Evolutionary conservation across 108 stramenopile species (phyloP).

Genomic region (Cyclotella choctawhatcheeana): DNA sequence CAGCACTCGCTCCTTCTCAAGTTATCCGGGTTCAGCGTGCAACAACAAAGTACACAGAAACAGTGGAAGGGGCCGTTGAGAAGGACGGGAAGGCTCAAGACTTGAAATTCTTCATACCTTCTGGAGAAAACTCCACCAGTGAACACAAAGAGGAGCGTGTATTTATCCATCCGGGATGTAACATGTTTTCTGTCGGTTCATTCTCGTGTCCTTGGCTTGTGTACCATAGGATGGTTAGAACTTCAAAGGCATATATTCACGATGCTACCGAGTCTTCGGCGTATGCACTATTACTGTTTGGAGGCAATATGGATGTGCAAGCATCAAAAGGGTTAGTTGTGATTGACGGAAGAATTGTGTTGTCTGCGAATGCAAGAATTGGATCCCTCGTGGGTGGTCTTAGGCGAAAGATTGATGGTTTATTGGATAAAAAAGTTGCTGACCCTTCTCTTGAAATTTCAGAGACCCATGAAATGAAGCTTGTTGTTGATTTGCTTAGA

Average conservation of each 20-base stretch:
- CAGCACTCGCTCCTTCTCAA: constrained; percentile 75
- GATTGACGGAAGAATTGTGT: constrained; percentile 79
- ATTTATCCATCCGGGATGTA: constrained; percentile 91
- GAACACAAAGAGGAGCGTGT: constrained; percentile 76
- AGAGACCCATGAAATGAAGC: constrained; percentile 64
- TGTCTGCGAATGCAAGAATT: constrained; percentile 89
- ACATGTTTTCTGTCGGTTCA: constrained; percentile 75
- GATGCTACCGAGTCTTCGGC: constrained; percentile 92
- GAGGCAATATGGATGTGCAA: constrained; percentile 86
- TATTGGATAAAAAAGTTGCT: constrained; percentile 66
- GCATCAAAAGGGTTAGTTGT: constrained; percentile 79
- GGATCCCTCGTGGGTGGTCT: constrained; percentile 91
- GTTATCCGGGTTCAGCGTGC: constrained; percentile 77
- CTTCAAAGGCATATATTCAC: constrained; percentile 88
- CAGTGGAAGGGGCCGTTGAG: constrained; percentile 79
- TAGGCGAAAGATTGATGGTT: constrained; percentile 72
- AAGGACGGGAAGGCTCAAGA: constrained; percentile 75
- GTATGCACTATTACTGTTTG: constrained; percentile 91
- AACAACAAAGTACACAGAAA: constrained; percentile 78
- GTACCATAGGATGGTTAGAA: constrained; percentile 87
- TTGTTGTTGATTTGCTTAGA: constrained; percentile 53
- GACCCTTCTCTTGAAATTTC: constrained; percentile 72
- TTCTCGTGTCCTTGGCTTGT: constrained; percentile 95
- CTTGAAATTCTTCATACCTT: constrained; percentile 74
- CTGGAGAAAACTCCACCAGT: constrained; percentile 17